Base-by-base conservation (phyloP, 192 early-diverging fungal genomes). In the Rhizophagus clarus region DNA sequence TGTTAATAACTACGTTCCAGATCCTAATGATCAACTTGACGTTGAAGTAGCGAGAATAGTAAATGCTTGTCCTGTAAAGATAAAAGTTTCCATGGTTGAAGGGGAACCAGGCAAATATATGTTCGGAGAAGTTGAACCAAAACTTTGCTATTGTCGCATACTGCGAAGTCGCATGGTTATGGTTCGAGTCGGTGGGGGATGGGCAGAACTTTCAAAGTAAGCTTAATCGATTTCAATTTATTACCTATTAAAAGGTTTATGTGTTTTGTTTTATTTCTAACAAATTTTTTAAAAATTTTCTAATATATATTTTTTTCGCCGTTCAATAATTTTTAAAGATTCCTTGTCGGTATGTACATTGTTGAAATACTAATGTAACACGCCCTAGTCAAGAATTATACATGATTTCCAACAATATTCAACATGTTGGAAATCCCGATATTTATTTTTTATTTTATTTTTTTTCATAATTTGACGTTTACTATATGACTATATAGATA, bases 121-220 rank as follows among this genome's bases (percentile, higher is more conserved):
- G 85, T 92, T 92, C 84, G 91, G 91, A 32, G 88, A 90, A 49
- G 81, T 84, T 17, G 90, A 91, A 64, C 91, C 90, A 22, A 90
- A 89, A 69, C 73, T 92, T 20, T 88, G 86, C 32, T 91, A 91
- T 76, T 92, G 91, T 60, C 90, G 90, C 74, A 89, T 91, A 49
- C 72, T 92, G 60, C 79, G 89, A 45, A 88, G 89, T 76, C 81
- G 89, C 1, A 88, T 89, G 86, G 90, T 92, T 37, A 92, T 92
- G 91, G 91, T 92, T 31, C 87, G 91, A 68, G 90, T 92, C 5
- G 91, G 91, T 31, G 91, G 91, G 76, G 91, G 90, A 63, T 91
- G 90, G 90, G 85, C 82, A 45, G 89, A 90, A 67, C 69, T 90
- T 12, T 90, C 89, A 29, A 87, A 88, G 83, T 90, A 84, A 80